A percentile compares a stretch with the other conserved stretches of the same genome.
Conservation (phyloP, 345 rosid genomes). For the Populus simonii region DNA sequence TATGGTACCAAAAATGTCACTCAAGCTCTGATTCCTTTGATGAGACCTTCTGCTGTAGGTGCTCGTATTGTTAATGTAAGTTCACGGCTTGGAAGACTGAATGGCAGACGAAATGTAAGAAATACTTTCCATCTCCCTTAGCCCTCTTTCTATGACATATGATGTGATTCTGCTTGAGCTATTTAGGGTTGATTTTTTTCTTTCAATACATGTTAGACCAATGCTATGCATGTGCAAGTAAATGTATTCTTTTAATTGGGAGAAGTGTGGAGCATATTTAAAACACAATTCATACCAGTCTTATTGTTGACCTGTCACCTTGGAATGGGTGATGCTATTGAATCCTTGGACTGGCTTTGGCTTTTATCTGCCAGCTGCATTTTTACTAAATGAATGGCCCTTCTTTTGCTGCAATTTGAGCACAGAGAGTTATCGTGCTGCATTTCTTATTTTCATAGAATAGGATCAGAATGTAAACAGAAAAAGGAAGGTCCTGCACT, state of each 20-base stretch:
- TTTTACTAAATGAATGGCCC: neutral
- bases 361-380: neutral
- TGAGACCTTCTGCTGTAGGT: constrained; percentile 68
- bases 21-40: constrained; percentile 76
- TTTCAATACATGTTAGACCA: neutral
- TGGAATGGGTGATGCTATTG: neutral
- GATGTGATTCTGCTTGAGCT: neutral
- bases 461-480: neutral
- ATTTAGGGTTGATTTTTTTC: neutral
- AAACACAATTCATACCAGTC: neutral
- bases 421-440: neutral
- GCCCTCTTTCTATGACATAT: neutral
- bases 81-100: constrained; percentile 76
- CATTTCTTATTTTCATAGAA: neutral
- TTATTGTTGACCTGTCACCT: neutral
- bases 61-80: constrained; percentile 86
- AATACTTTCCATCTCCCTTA: constrained; percentile 2
- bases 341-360: neutral
- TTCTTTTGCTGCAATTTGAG: neutral
- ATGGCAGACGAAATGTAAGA: constrained; percentile 82
- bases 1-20: constrained; percentile 76
- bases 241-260: neutral
- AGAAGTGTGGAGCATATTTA: neutral
- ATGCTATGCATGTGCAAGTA: neutral
- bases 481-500: neutral